Evolutionary conservation across 2,329 filamentous ascomycete genomes (phyloP).

Genomic region (Aspergillus quadricinctus): DNA sequence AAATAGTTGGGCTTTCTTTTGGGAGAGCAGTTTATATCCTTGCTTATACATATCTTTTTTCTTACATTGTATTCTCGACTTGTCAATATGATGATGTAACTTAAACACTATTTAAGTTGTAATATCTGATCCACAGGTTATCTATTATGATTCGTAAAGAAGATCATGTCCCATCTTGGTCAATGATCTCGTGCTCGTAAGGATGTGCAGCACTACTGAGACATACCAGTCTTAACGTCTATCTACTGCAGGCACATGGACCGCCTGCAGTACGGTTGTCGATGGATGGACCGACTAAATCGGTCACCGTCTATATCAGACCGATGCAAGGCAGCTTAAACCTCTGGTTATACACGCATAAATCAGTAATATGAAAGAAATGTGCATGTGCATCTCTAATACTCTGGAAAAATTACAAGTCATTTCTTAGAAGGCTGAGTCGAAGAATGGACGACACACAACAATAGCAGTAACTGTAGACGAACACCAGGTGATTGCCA

Average conservation of each 20-base stretch:
- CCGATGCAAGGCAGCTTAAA: not conserved
- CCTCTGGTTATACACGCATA: too few relatives aligned
- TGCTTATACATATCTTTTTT: constrained; percentile 3
- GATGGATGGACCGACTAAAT: not conserved
- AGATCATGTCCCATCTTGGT: not conserved
- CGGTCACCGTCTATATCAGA: not conserved
- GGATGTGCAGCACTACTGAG: too few relatives aligned
- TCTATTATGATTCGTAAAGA: too few relatives aligned
- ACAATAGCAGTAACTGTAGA: not conserved
- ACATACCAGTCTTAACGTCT: too few relatives aligned
- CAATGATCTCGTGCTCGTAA: not conserved
- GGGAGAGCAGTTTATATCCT: constrained; percentile 20
- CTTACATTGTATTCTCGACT: not conserved
- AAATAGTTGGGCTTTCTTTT: constrained; percentile 16
- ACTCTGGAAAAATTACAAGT: too few relatives aligned
- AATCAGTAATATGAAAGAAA: too few relatives aligned
- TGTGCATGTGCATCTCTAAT: too few relatives aligned
- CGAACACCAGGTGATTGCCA: not conserved
- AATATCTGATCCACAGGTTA: not conserved
- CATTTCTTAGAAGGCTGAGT: not conserved
- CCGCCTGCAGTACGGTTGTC: too few relatives aligned
- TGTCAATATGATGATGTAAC: not conserved
- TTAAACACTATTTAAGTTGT: not conserved
- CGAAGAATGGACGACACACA: not conserved
- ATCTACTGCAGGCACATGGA: too few relatives aligned